phyloP scores from a whole-genome alignment of 106 monocot genomes.

The Apostasia shenzhenica region DNA sequence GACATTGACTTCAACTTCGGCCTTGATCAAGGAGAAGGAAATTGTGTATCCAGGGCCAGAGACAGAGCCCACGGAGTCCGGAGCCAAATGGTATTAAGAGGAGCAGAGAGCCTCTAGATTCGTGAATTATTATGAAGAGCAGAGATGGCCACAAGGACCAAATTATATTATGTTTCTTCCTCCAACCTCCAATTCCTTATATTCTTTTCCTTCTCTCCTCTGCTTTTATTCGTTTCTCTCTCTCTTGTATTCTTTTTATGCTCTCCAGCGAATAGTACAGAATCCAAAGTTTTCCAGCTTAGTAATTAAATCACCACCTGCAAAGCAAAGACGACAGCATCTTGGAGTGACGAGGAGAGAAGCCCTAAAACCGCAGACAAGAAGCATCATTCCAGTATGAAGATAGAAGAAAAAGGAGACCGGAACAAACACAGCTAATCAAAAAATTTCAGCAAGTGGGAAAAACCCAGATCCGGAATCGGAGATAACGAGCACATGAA shows the following conservation, averaged over 20 bases:
- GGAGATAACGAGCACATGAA: conserved; percentile 8
- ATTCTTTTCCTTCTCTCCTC: background rate
- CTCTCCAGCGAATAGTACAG: conserved; percentile 1
- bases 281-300: conserved; percentile 14
- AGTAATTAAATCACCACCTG: conserved; percentile 3
- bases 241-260: background rate
- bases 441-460: conserved; percentile 34
- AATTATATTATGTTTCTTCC: background rate
- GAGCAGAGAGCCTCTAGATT: conserved; percentile 14
- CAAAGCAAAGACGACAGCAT: conserved; percentile 32
- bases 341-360: conserved; percentile 19
- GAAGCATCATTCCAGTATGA: conserved; percentile 33
- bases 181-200: conserved; percentile 3
- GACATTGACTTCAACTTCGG: background rate
- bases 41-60: conserved; percentile 12
- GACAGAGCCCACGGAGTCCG: conserved; percentile 27
- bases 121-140: conserved; percentile 20
- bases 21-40: background rate
- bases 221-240: background rate
- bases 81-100: conserved; percentile 10
- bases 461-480: conserved; percentile 15
- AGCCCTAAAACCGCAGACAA: conserved; percentile 36
- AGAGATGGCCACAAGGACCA: conserved; percentile 18
- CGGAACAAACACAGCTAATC: conserved; percentile 4
- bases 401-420: conserved; percentile 30